A percentile compares a stretch with the other conserved stretches of the same genome.
Evolutionary conservation across 306 rosid genomes (phyloP).

Genomic region (Medicago ruthenica): DNA sequence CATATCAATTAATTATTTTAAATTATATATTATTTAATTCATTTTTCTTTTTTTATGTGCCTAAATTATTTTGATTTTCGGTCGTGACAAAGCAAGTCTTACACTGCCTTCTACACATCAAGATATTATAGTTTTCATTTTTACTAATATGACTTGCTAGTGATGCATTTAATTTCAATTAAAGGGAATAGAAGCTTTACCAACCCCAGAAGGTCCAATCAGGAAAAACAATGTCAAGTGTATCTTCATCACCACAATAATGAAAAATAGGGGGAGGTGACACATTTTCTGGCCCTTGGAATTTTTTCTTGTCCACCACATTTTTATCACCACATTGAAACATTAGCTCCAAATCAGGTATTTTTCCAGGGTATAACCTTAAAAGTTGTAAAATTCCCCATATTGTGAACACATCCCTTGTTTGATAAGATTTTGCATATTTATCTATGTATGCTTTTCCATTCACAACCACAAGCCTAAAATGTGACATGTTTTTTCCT

Average conservation of each 20-base stretch:
- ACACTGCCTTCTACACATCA: no score
- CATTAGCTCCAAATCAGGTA: conserved; percentile 59
- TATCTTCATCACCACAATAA: conserved; percentile 47
- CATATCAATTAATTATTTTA: no score
- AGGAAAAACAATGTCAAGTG: conserved; percentile 58
- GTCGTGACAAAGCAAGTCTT: no score
- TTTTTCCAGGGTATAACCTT: conserved; percentile 55
- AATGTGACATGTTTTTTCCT: conserved; percentile 36
- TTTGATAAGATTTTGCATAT: conserved; percentile 38
- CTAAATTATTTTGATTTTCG: no score
- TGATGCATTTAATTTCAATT: neutral
- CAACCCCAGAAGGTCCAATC: conserved; percentile 74
- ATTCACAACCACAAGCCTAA: conserved; percentile 51
- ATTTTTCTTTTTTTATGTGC: no score
- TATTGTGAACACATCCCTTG: conserved; percentile 58
- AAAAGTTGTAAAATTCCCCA: conserved; percentile 65
- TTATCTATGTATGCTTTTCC: conserved; percentile 54
- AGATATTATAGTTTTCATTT: no score
- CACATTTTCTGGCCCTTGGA: neutral
- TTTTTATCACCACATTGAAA: conserved; percentile 55
- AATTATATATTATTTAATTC: no score
- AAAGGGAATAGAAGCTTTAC: conserved; percentile 47
- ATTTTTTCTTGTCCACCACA: conserved; percentile 23
- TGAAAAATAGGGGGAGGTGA: conserved; percentile 59
- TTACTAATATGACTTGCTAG: neutral